phyloP scores from a whole-genome alignment of 257 asterid species.

The Rehmannia glutinosa region DNA sequence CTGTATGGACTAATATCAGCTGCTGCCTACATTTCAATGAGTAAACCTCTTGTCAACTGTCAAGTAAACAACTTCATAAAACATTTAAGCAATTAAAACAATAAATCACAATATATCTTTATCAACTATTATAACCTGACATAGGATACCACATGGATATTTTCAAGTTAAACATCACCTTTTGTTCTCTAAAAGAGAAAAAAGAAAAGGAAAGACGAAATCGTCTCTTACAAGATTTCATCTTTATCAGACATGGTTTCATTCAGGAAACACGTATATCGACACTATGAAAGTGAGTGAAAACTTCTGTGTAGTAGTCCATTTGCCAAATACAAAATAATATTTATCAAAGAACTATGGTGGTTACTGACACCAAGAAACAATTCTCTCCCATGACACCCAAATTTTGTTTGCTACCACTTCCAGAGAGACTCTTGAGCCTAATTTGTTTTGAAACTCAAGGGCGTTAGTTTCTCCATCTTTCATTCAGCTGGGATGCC shows the following conservation, averaged over 20 bases:
- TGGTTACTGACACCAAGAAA: not conserved
- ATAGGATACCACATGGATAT: not conserved
- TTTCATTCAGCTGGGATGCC: not conserved
- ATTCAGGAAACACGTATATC: not conserved
- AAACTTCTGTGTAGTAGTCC: not conserved
- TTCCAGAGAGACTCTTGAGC: not conserved
- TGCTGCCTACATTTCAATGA: slow-evolving; percentile 54
- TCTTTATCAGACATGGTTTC: slow-evolving; percentile 1
- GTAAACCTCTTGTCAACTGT: slow-evolving; percentile 13
- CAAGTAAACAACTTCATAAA: slow-evolving; percentile 14
- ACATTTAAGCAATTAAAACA: not conserved
- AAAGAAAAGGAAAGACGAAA: not conserved
- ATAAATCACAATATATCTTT: not conserved
- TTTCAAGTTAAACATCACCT: slow-evolving; percentile 6
- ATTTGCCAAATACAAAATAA: not conserved
- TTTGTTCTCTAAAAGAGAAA: slow-evolving; percentile 4
- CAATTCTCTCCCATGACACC: not conserved
- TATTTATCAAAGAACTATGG: not conserved
- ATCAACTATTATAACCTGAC: not conserved
- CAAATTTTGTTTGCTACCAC: not conserved
- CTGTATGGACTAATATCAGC: slow-evolving; percentile 79
- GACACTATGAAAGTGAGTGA: not conserved
- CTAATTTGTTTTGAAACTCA: not conserved
- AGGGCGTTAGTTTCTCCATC: not conserved
- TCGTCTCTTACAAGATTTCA: slow-evolving; percentile 7